Evolutionary conservation across 805 yeast species (phyloP).

Genomic region (Starmerella kuoi): DNA sequence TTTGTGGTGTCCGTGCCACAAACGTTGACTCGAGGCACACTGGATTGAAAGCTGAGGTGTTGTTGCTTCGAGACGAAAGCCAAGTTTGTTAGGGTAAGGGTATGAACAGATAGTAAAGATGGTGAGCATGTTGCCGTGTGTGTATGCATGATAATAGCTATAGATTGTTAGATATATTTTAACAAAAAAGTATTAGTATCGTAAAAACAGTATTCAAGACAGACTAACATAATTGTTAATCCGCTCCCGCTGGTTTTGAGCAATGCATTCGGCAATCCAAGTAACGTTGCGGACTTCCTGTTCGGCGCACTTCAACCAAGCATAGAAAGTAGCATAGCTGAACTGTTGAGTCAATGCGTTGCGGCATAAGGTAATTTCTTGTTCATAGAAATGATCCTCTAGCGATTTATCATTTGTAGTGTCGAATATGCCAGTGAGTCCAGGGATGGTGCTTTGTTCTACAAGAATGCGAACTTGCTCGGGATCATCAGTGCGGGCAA

Average conservation of each 20-base stretch:
- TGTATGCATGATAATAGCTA: too few relatives aligned
- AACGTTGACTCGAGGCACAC: too few relatives aligned
- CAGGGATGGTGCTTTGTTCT: constrained; percentile 24
- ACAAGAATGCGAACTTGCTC: constrained; percentile 54
- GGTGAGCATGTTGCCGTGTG: too few relatives aligned
- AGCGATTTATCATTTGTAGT: constrained; percentile 44
- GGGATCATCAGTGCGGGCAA: constrained; percentile 69
- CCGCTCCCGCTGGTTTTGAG: constrained; percentile 93
- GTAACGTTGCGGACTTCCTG: constrained; percentile 95
- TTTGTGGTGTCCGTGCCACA: too few relatives aligned
- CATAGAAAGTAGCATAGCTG: constrained; percentile 82
- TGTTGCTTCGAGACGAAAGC: too few relatives aligned
- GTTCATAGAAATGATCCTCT: constrained; percentile 87
- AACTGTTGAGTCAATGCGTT: constrained; percentile 95
- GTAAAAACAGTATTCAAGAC: too few relatives aligned
- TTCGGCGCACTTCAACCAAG: constrained; percentile 90
- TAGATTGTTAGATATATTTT: too few relatives aligned
- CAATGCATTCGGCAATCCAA: constrained; percentile 99
- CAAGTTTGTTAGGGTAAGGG: too few relatives aligned
- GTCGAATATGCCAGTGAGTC: constrained; percentile 35
- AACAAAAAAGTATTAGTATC: too few relatives aligned
- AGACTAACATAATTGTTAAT: constrained; percentile 84
- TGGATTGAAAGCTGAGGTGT: too few relatives aligned
- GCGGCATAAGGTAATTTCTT: constrained; percentile 85
- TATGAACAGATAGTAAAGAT: too few relatives aligned